phyloP scores from a whole-genome alignment of 257 asterid species.

The Datura wrightii region DNA sequence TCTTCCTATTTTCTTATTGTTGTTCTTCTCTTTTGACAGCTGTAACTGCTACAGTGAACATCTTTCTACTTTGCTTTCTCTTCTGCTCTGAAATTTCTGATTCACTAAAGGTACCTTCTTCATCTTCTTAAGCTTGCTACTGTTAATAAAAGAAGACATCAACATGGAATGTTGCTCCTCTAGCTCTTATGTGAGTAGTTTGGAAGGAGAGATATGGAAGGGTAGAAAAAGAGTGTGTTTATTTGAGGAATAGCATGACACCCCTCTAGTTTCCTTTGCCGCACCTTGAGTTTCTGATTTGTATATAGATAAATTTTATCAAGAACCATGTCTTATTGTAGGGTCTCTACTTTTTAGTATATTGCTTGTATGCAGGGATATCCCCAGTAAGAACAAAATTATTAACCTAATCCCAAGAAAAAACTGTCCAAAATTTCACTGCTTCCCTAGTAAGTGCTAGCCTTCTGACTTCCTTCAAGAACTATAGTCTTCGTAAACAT shows the following conservation, averaged over 20 bases:
- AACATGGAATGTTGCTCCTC: conserved; percentile 17
- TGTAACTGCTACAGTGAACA: neutral
- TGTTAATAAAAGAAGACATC: conserved; percentile 10
- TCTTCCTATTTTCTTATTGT: neutral
- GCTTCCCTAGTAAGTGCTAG: neutral
- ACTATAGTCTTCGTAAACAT: neutral
- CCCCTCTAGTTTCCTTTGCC: neutral
- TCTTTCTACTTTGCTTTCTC: conserved; percentile 9
- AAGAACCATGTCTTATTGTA: neutral
- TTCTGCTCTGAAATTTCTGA: neutral
- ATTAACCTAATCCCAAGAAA: neutral
- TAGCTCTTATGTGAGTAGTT: conserved; percentile 19
- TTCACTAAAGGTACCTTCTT: neutral
- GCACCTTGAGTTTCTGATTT: neutral
- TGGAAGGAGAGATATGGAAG: conserved; percentile 24
- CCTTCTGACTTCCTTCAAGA: neutral
- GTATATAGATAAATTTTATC: neutral
- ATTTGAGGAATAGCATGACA: neutral
- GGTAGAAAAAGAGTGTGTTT: neutral
- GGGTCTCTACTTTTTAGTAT: neutral
- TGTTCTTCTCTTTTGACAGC: neutral
- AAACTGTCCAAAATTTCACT: neutral
- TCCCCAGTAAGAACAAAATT: neutral
- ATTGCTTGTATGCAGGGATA: neutral
- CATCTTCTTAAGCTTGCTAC: neutral